Evolutionary conservation across 805 yeast species (phyloP).

Genomic region (Pichia paraexigua): DNA sequence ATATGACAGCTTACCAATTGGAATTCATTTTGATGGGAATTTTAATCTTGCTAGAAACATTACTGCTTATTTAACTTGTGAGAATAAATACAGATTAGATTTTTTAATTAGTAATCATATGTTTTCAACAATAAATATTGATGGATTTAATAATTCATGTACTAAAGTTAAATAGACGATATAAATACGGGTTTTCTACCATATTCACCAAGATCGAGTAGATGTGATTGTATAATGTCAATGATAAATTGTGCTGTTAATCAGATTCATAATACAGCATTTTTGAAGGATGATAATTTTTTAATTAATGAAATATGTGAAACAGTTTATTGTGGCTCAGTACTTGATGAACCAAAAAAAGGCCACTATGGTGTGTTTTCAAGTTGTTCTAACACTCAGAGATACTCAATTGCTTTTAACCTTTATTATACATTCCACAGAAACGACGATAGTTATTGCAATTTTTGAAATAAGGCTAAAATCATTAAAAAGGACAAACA

Average conservation of each 20-base stretch:
- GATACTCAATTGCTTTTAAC: constrained; percentile 35
- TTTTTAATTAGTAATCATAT: not conserved
- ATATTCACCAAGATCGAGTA: constrained; percentile 32
- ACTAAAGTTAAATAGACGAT: not conserved
- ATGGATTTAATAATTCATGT: not conserved
- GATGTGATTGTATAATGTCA: constrained; percentile 38
- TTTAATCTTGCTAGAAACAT: constrained; percentile 1
- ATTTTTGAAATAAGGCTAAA: constrained; percentile 14
- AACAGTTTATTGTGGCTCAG: constrained; percentile 32
- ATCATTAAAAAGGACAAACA: constrained; percentile 12
- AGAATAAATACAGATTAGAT: constrained; percentile 3
- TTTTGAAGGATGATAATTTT: constrained; percentile 8
- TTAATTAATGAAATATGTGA: constrained; percentile 26
- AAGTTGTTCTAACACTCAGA: constrained; percentile 32
- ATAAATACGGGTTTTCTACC: constrained; percentile 25
- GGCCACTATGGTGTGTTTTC: constrained; percentile 39
- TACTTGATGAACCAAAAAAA: constrained; percentile 27
- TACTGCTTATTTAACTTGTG: constrained; percentile 13
- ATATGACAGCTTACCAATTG: constrained; percentile 33
- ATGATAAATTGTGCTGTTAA: constrained; percentile 32
- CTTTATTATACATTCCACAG: constrained; percentile 25
- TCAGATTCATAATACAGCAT: constrained; percentile 1
- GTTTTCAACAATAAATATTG: not conserved
- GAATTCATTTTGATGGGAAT: constrained; percentile 15
- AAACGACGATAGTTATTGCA: constrained; percentile 13